A percentile compares a stretch with the other conserved stretches of the same genome.
These are phyloP conservation scores for Naegleria fowleri DNA, from an alignment of 208 protist genomes.

Conservation along the genomic window DNA sequence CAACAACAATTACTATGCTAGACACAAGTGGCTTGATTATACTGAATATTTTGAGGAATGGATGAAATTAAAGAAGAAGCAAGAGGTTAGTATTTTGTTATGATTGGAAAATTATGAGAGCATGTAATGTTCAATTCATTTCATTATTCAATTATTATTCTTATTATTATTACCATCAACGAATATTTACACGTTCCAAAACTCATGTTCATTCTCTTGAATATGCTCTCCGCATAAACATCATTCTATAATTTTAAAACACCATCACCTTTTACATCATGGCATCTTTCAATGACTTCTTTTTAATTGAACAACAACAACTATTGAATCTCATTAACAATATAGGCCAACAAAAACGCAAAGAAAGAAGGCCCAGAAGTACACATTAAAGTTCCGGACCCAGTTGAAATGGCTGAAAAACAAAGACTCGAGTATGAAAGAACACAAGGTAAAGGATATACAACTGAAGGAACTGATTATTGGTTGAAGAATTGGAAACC, in stretches of 20 bases:
- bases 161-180: too few species aligned
- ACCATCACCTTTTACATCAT: too few species aligned
- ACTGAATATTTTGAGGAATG: conserved; percentile 16
- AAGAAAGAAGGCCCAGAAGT: neutral
- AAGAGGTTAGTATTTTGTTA: conserved; percentile 2
- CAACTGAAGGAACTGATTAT: neutral
- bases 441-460: neutral
- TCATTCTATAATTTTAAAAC: too few species aligned
- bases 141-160: too few species aligned
- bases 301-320: too few species aligned
- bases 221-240: too few species aligned
- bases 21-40: neutral
- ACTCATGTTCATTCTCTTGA: too few species aligned
- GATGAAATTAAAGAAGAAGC: neutral
- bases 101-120: too few species aligned
- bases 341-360: neutral
- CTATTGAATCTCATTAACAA: neutral
- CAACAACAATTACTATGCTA: neutral
- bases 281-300: too few species aligned
- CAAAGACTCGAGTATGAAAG: neutral
- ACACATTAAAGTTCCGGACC: conserved; percentile 7
- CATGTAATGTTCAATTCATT: too few species aligned
- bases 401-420: neutral
- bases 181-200: too few species aligned
- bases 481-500: conserved; percentile 23